Conservation (phyloP, 306 rosid species). For the Castanea sativa region DNA sequence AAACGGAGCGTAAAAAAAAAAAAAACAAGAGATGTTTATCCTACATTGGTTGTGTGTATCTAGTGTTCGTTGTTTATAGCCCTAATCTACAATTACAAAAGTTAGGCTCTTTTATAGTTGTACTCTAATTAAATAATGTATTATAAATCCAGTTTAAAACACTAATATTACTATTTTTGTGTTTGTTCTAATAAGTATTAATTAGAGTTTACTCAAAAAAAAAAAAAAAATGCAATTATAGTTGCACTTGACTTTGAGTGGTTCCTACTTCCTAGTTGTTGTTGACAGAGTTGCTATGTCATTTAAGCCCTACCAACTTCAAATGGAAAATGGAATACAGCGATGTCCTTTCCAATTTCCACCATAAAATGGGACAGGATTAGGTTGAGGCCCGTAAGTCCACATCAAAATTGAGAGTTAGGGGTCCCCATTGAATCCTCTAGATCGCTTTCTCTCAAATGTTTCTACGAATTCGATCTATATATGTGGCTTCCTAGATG, state of each 20-base stretch:
- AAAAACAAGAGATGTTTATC: no score
- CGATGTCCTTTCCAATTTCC: conserved; percentile 21
- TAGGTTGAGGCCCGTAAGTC: conserved; percentile 18
- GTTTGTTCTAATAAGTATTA: no score
- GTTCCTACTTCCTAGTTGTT: no score
- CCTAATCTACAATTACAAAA: no score
- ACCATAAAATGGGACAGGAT: neutral
- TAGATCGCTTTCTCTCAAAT: neutral
- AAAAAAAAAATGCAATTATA: neutral
- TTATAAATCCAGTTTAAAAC: no score
- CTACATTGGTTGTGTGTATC: no score
- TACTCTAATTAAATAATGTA: no score
- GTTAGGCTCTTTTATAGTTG: no score
- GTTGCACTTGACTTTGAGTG: neutral
- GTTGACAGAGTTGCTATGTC: neutral
- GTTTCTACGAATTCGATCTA: neutral
- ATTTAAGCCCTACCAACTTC: neutral
- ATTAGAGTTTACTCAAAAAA: no score
- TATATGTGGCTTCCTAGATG: neutral
- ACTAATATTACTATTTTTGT: no score
- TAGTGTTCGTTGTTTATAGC: no score
- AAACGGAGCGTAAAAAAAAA: no score
- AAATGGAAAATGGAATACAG: conserved; percentile 46
- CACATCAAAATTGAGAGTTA: neutral
- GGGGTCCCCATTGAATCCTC: conserved; percentile 8